phyloP scores from a whole-genome alignment of 2,329 filamentous ascomycete species.

The Alternaria atra region DNA sequence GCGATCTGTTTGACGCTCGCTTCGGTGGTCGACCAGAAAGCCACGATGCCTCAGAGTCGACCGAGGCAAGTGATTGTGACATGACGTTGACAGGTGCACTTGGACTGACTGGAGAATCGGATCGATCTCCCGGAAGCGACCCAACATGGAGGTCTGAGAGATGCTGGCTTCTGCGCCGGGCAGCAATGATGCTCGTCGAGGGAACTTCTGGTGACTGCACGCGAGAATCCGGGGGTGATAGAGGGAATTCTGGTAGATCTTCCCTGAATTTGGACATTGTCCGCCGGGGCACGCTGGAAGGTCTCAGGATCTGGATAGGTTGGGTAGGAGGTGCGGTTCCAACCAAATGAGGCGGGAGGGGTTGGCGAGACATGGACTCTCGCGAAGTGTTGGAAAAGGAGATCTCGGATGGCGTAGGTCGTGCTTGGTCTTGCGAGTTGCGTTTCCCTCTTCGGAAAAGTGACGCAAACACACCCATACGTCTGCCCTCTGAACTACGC shows the following conservation, averaged over 20 bases:
- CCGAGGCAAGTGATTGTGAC: constrained; percentile 88
- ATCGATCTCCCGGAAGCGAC: constrained; percentile 44
- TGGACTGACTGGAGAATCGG: constrained; percentile 55
- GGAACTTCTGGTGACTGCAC: constrained; percentile 79
- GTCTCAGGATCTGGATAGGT: constrained; percentile 55
- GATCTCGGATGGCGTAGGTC: constrained; percentile 70
- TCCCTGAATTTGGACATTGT: constrained; percentile 92
- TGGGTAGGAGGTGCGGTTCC: constrained; percentile 49
- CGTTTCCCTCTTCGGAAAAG: constrained; percentile 74
- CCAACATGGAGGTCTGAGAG: constrained; percentile 46
- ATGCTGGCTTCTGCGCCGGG: constrained; percentile 50
- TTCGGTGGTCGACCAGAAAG: constrained; percentile 76
- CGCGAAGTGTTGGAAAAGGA: constrained; percentile 87
- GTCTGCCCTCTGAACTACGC: constrained; percentile 48
- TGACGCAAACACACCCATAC: constrained; percentile 54
- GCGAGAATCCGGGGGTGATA: constrained; percentile 85
- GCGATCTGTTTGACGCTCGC: constrained; percentile 56
- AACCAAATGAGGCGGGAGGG: constrained; percentile 60
- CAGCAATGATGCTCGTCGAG: constrained; percentile 51
- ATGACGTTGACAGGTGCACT: constrained; percentile 54
- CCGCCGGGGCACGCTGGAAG: constrained; percentile 72
- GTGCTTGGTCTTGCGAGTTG: constrained; percentile 58
- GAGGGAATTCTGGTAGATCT: constrained; percentile 84
- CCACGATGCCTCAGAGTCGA: constrained; percentile 97
- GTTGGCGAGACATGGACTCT: constrained; percentile 77